A percentile compares a stretch with the other conserved stretches of the same genome.
Evolutionary conservation across 192 early-diverging fungal species (phyloP).

Genomic region (Gaertneriomyces semiglobifer): DNA sequence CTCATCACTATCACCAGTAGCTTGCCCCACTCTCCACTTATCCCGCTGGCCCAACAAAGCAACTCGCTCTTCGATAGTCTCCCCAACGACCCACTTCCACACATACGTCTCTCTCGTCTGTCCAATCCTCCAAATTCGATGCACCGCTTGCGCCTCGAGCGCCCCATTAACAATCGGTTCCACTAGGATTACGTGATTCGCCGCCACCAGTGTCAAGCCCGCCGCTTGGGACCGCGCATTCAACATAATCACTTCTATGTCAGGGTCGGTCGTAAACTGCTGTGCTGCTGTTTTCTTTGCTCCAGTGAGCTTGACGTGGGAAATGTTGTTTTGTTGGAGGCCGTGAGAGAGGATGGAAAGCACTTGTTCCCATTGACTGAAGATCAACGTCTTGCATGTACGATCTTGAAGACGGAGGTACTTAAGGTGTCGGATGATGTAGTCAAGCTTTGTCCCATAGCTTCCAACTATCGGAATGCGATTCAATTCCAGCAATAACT

Average conservation of each 20-base stretch:
- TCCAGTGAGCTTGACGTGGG: slow-evolving; percentile 25
- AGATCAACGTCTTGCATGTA: slow-evolving; percentile 41
- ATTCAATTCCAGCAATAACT: too few relatives aligned
- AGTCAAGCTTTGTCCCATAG: slow-evolving; percentile 52
- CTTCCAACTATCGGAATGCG: slow-evolving; percentile 16
- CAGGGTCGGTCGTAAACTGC: slow-evolving; percentile 33
- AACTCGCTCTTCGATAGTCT: slow-evolving; percentile 48
- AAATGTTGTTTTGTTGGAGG: slow-evolving; percentile 37
- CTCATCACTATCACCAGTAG: not conserved
- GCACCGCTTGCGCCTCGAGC: slow-evolving; percentile 50
- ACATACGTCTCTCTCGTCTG: slow-evolving; percentile 47
- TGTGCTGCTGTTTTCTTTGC: slow-evolving; percentile 2
- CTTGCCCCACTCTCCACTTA: not conserved
- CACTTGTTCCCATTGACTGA: slow-evolving; percentile 55
- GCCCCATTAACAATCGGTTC: slow-evolving; percentile 50
- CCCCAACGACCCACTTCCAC: slow-evolving; percentile 45
- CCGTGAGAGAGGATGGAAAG: slow-evolving; percentile 40
- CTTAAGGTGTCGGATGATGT: slow-evolving; percentile 42
- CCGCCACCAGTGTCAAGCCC: slow-evolving; percentile 52
- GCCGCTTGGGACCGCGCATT: slow-evolving; percentile 48
- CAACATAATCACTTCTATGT: slow-evolving; percentile 45
- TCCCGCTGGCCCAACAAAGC: slow-evolving; percentile 5
- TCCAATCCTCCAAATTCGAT: slow-evolving; percentile 52
- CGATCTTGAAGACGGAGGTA: slow-evolving; percentile 32
- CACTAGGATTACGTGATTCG: slow-evolving; percentile 52